Percentiles rank a stretch among this genome's conserved stretches.
phyloP scores from a whole-genome alignment of 2,329 filamentous ascomycete genomes.

The Cyphellophora europaea region DNA sequence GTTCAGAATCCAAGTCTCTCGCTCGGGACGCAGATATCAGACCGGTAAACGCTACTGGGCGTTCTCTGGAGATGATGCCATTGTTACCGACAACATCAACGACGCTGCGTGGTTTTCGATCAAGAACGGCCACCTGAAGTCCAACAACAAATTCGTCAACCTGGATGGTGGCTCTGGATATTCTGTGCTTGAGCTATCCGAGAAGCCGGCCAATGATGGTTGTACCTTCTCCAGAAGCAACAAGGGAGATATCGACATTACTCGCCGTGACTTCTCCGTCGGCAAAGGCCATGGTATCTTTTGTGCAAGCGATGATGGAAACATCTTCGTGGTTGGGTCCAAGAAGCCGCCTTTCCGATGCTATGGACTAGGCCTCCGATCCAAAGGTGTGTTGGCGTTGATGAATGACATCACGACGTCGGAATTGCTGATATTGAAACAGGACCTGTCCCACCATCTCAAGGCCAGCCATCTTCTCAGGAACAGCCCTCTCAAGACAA shows the following conservation, averaged over 20 bases:
- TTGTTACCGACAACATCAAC: background rate
- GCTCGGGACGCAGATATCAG: background rate
- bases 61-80: background rate
- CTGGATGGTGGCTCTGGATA: background rate
- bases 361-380: background rate
- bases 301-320: background rate
- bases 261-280: background rate
- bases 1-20: too few relatives aligned
- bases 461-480: too few relatives aligned
- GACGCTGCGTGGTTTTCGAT: background rate
- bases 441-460: too few relatives aligned
- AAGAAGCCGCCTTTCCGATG: background rate
- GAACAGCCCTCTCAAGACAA: too few relatives aligned
- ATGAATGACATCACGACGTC: too few relatives aligned
- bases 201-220: background rate
- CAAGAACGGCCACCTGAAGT: background rate
- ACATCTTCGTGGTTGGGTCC: background rate
- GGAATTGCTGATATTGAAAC: too few relatives aligned
- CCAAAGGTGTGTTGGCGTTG: background rate
- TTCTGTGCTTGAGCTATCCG: background rate
- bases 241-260: background rate
- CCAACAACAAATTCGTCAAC: background rate
- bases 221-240: background rate
- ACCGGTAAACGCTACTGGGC: background rate
- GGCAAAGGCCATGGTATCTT: background rate